A percentile compares a stretch with the other conserved stretches of the same genome.
These are phyloP conservation scores for Myxozyma monticola DNA, from an alignment of 805 yeast genomes.

Conservation along the genomic window DNA sequence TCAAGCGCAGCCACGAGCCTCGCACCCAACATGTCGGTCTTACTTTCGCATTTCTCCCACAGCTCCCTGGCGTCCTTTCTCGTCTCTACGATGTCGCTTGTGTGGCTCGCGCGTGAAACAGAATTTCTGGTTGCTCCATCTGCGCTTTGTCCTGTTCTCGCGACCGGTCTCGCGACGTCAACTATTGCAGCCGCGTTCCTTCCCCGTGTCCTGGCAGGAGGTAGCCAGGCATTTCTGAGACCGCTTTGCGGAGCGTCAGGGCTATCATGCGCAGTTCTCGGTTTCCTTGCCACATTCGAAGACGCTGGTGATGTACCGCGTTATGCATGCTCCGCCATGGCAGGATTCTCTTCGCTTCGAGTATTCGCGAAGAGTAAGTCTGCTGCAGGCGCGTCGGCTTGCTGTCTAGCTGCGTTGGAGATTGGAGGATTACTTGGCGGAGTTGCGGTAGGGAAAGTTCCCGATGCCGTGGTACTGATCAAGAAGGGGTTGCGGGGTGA, in stretches of 20 bases:
- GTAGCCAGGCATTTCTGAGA: not conserved
- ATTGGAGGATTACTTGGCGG: slow-evolving; percentile 18
- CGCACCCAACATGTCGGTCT: slow-evolving; percentile 8
- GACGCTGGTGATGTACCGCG: slow-evolving; percentile 29
- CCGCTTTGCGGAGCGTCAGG: slow-evolving; percentile 21
- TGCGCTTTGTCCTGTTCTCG: slow-evolving; percentile 12
- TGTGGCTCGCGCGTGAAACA: slow-evolving; percentile 23
- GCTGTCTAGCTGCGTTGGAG: slow-evolving; percentile 14
- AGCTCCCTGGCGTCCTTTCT: slow-evolving; percentile 6
- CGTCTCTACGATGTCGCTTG: slow-evolving; percentile 12
- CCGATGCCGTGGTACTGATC: slow-evolving; percentile 8
- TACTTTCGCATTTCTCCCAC: slow-evolving; percentile 16
- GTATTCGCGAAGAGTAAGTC: slow-evolving; percentile 9
- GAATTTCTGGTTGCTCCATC: slow-evolving; percentile 21
- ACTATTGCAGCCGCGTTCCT: slow-evolving; percentile 15
- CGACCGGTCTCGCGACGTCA: slow-evolving; percentile 8
- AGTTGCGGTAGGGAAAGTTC: slow-evolving; percentile 8
- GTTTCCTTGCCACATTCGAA: slow-evolving; percentile 21
- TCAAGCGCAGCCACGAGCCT: not conserved
- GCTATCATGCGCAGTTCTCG: slow-evolving; percentile 21
- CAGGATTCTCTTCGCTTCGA: slow-evolving; percentile 6
- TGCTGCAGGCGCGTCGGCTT: slow-evolving; percentile 4
- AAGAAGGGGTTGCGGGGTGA: too few relatives aligned
- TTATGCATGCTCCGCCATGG: slow-evolving; percentile 5
- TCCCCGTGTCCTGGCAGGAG: slow-evolving; percentile 13